phyloP scores from a whole-genome alignment of 768 basidiomycete genomes.

The Crepidotus variabilis region DNA sequence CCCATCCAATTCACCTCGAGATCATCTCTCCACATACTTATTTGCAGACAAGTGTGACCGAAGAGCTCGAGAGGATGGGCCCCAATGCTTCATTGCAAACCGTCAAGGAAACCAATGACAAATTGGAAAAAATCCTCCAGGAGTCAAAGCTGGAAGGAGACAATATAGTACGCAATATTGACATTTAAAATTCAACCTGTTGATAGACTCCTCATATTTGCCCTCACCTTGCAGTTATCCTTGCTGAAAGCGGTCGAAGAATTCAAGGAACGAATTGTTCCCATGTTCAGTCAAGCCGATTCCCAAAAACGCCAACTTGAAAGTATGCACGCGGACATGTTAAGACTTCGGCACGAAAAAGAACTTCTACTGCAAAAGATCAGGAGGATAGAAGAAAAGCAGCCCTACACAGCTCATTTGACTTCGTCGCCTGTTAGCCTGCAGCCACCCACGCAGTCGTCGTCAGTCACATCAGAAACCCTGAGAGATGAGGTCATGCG shows the following conservation, averaged over 20 bases:
- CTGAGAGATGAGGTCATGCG: too few relatives aligned
- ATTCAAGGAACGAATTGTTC: conserved; percentile 38
- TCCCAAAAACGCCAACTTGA: conserved; percentile 25
- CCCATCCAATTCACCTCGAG: conserved; percentile 24
- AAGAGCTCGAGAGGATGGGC: conserved; percentile 32
- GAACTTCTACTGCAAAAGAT: conserved; percentile 13
- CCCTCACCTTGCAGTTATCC: conserved; percentile 19
- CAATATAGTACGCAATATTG: conserved; percentile 24
- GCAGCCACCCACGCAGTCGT: background rate
- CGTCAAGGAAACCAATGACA: conserved; percentile 31
- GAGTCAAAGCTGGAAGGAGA: conserved; percentile 18
- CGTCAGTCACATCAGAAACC: too few relatives aligned
- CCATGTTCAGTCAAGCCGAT: conserved; percentile 29
- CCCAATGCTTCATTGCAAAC: conserved; percentile 28
- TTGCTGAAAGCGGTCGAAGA: conserved; percentile 34
- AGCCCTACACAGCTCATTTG: background rate
- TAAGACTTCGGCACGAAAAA: conserved; percentile 8
- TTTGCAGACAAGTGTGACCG: conserved; percentile 20
- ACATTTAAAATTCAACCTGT: background rate
- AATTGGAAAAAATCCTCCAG: conserved; percentile 26
- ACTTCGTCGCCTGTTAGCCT: background rate
- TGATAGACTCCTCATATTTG: background rate
- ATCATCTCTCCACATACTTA: conserved; percentile 23
- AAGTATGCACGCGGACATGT: conserved; percentile 15
- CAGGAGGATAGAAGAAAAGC: conserved; percentile 10